Evolutionary conservation across 345 rosid species (phyloP).

Genomic region (Schrenkiella parvula): DNA sequence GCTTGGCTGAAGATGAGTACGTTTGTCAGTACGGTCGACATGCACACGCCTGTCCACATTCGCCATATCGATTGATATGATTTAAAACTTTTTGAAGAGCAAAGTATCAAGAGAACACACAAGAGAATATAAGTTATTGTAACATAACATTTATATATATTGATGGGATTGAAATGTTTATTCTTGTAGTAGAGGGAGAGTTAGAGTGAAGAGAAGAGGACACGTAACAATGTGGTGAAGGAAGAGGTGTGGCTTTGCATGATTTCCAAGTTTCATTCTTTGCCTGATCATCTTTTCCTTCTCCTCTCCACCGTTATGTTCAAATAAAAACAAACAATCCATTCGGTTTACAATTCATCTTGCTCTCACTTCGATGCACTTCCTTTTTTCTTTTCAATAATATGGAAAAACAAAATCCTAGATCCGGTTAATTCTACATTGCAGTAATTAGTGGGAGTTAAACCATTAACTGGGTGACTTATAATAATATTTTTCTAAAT

Average conservation of each 20-base stretch:
- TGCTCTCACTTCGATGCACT: background rate
- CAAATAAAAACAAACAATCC: slow-evolving; percentile 1
- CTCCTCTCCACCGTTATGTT: slow-evolving; percentile 17
- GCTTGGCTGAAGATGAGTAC: slow-evolving; percentile 6
- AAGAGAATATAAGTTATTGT: background rate
- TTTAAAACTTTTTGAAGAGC: background rate
- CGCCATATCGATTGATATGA: slow-evolving; percentile 21
- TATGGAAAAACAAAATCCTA: too few species aligned
- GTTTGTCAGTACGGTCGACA: slow-evolving; percentile 18
- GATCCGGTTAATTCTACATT: background rate
- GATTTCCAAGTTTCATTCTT: slow-evolving; percentile 29
- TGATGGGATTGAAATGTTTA: background rate
- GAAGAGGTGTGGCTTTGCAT: slow-evolving; percentile 37
- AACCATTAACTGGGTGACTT: too few species aligned
- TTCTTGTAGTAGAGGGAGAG: background rate
- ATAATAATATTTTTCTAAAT: too few species aligned
- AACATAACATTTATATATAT: background rate
- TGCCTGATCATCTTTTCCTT: slow-evolving; percentile 16
- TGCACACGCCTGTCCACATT: slow-evolving; percentile 27
- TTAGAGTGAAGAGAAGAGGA: slow-evolving; percentile 20
- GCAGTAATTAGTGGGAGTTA: too few species aligned
- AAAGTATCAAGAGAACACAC: background rate
- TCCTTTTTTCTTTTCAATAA: too few species aligned
- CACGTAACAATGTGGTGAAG: slow-evolving; percentile 26
- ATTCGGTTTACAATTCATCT: background rate